A percentile compares a stretch with the other conserved stretches of the same genome.
Evolutionary conservation across 169 alveolate genomes (phyloP).

Genomic region (Plasmodium inui): DNA sequence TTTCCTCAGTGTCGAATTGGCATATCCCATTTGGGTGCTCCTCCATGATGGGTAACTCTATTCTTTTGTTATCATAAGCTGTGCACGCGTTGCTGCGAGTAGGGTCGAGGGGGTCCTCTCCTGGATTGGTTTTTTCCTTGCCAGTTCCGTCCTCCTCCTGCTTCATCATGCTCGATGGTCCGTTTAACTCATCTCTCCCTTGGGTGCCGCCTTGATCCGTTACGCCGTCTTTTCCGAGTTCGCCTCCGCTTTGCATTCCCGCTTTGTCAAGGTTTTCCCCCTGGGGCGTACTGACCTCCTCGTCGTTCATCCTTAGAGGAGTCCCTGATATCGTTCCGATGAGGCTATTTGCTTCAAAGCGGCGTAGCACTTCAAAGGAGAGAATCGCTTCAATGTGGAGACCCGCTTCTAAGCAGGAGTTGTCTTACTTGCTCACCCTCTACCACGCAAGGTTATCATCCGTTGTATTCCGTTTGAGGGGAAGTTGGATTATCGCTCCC

Average conservation of each 20-base stretch:
- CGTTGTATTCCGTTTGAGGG: not conserved
- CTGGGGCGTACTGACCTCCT: not conserved
- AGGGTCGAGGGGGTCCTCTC: not conserved
- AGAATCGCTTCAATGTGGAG: not conserved
- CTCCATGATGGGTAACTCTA: not conserved
- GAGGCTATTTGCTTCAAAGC: not conserved
- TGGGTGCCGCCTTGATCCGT: too few relatives aligned
- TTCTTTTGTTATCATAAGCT: not conserved
- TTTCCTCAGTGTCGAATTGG: not conserved
- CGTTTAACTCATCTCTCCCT: not conserved
- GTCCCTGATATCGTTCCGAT: not conserved
- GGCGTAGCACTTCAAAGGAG: not conserved
- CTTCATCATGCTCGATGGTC: not conserved
- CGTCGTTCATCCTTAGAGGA: not conserved
- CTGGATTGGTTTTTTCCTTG: not conserved
- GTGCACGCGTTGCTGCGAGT: not conserved
- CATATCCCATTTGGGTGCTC: not conserved
- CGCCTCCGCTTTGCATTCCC: not conserved
- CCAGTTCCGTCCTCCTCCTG: not conserved
- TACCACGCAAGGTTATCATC: not conserved
- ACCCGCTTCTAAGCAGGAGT: not conserved
- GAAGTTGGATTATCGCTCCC: not conserved
- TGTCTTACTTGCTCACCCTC: not conserved
- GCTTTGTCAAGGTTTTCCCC: not conserved
- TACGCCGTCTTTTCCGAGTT: not conserved